Conservation (phyloP, 257 asterid species). For the Gardenia jasminoides region DNA sequence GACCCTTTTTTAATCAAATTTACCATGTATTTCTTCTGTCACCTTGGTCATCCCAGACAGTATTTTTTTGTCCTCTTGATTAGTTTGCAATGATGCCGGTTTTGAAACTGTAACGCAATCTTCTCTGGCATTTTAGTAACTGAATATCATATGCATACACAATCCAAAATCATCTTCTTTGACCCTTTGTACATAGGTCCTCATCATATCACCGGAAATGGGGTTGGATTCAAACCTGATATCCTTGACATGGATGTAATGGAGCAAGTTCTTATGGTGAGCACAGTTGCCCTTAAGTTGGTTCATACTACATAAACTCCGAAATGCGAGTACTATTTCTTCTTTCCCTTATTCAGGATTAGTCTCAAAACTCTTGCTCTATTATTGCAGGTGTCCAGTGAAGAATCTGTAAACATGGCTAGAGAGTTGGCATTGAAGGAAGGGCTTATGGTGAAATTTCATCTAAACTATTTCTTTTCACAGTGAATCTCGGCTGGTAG, state of each 20-base stretch:
- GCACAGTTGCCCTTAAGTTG: background rate
- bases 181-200: conserved; percentile 54
- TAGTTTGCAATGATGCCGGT: background rate
- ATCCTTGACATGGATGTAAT: conserved; percentile 93
- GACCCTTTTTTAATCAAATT: background rate
- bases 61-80: background rate
- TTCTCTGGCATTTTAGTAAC: background rate
- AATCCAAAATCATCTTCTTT: background rate
- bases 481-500: background rate
- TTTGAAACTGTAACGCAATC: background rate
- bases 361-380: background rate
- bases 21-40: background rate
- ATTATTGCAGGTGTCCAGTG: conserved; percentile 75
- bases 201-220: conserved; percentile 97
- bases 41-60: background rate
- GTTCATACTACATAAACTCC: background rate
- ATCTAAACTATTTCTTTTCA: background rate
- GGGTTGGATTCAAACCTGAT: conserved; percentile 99
- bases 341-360: background rate
- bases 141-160: background rate
- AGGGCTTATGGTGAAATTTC: conserved; percentile 72
- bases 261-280: conserved; percentile 97
- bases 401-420: conserved; percentile 89
- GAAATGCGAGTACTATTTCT: background rate
- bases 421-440: conserved; percentile 83